These are phyloP conservation scores for Cystobasidium slooffiae DNA, from an alignment of 1,284 basidiomycete genomes.

Conservation along the genomic window DNA sequence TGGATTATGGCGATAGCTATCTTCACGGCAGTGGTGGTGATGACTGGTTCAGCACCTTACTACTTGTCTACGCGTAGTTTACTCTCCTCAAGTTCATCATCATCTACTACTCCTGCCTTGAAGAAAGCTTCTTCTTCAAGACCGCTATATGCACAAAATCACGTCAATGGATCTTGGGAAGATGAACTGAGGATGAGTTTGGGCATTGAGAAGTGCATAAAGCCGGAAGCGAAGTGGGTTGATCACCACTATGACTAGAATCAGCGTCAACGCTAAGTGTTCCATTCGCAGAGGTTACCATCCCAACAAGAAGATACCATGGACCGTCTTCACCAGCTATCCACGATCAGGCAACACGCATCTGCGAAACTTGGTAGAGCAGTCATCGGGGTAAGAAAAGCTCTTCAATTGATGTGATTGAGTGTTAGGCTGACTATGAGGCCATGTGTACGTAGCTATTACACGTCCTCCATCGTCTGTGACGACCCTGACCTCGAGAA, in stretches of 20 bases:
- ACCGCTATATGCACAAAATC: constrained; percentile 1
- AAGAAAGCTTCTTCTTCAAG: neutral
- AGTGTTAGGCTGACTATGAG: too few species aligned
- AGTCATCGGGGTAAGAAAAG: constrained; percentile 17
- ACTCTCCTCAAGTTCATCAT: neutral
- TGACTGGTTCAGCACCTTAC: constrained; percentile 19
- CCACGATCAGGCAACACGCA: constrained; percentile 31
- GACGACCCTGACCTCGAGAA: constrained; percentile 26
- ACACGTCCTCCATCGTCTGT: constrained; percentile 20
- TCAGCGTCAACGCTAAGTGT: neutral
- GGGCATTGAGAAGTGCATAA: constrained; percentile 21
- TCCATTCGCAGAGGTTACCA: constrained; percentile 14
- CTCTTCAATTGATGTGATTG: too few species aligned
- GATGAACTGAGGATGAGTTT: constrained; percentile 10
- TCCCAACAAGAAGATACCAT: constrained; percentile 18
- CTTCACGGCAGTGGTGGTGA: constrained; percentile 13
- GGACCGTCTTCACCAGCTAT: constrained; percentile 20
- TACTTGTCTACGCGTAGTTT: constrained; percentile 7
- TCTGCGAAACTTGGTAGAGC: constrained; percentile 26
- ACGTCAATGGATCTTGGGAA: constrained; percentile 24
- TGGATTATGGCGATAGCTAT: constrained; percentile 24
- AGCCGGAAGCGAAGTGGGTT: constrained; percentile 29
- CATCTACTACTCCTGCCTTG: neutral
- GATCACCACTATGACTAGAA: too few species aligned
- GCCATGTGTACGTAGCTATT: too few species aligned